phyloP scores from a whole-genome alignment of 768 basidiomycete genomes.

The Collybia nuda region DNA sequence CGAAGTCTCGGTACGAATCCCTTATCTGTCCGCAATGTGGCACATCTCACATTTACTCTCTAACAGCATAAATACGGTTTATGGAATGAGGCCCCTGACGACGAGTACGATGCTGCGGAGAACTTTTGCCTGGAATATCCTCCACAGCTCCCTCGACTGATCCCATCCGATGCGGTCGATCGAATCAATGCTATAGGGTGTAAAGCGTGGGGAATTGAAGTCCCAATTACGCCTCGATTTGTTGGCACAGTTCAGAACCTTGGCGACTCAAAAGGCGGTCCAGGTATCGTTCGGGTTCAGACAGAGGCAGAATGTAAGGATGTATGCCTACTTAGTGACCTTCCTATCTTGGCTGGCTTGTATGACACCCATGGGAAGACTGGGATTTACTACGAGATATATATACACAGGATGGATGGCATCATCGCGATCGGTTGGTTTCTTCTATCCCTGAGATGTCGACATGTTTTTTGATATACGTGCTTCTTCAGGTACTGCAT shows the following conservation, averaged over 20 bases:
- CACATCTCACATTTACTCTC: background rate
- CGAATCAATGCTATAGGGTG: conserved; percentile 45
- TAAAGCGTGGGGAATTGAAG: conserved; percentile 53
- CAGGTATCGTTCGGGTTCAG: conserved; percentile 38
- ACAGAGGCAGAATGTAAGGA: conserved; percentile 45
- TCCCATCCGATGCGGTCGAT: conserved; percentile 55
- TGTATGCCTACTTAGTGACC: conserved; percentile 54
- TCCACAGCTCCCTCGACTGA: conserved; percentile 38
- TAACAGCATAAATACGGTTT: conserved; percentile 45
- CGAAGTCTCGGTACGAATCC: conserved; percentile 39
- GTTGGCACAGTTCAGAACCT: conserved; percentile 37
- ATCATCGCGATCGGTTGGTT: conserved; percentile 56
- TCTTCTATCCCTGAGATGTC: background rate
- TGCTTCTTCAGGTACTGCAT: conserved; percentile 50
- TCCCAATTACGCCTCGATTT: conserved; percentile 42
- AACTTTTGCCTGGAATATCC: conserved; percentile 46
- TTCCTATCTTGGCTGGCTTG: conserved; percentile 60
- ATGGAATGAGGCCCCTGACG: conserved; percentile 54
- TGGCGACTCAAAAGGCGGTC: conserved; percentile 29
- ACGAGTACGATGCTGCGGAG: conserved; percentile 53
- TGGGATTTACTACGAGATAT: conserved; percentile 66
- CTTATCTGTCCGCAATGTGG: background rate
- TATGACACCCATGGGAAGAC: conserved; percentile 53
- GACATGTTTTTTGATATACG: background rate
- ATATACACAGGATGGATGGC: conserved; percentile 56